phyloP scores from a whole-genome alignment of 495 filamentous ascomycete genomes.

The Penicillium canariense region DNA sequence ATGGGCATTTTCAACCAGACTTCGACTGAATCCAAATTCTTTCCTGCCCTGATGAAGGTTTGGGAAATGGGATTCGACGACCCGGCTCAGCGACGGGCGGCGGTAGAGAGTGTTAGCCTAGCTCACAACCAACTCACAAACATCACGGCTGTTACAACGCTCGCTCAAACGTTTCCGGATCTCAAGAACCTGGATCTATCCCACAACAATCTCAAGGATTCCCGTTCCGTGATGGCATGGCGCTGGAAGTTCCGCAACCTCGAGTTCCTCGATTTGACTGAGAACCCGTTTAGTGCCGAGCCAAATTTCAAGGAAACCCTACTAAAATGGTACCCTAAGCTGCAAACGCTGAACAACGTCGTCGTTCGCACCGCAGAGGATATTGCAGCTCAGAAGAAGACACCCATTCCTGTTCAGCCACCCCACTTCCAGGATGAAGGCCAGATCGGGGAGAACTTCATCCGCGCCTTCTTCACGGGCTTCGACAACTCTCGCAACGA shows the following conservation, averaged over 20 bases:
- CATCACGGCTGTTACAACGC: slow-evolving; percentile 63
- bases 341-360: slow-evolving; percentile 68
- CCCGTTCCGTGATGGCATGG: slow-evolving; percentile 63
- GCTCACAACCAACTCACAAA: slow-evolving; percentile 71
- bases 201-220: slow-evolving; percentile 66
- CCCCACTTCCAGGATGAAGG: slow-evolving; percentile 74
- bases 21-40: slow-evolving; percentile 79
- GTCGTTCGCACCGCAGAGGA: slow-evolving; percentile 70
- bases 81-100: slow-evolving; percentile 62
- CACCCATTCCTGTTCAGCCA: slow-evolving; percentile 65
- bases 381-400: slow-evolving; percentile 51
- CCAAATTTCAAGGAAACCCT: slow-evolving; percentile 67
- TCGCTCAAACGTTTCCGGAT: slow-evolving; percentile 74
- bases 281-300: slow-evolving; percentile 67
- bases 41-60: slow-evolving; percentile 82
- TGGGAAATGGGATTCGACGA: slow-evolving; percentile 69
- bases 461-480: slow-evolving; percentile 67
- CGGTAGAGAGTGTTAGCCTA: slow-evolving; percentile 73
- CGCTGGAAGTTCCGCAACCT: slow-evolving; percentile 71
- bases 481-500: slow-evolving; percentile 70
- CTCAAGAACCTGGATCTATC: slow-evolving; percentile 84
- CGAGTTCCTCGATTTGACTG: slow-evolving; percentile 72
- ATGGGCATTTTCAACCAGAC: slow-evolving; percentile 73
- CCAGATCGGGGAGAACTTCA: slow-evolving; percentile 70
- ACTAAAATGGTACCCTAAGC: slow-evolving; percentile 73